Evolutionary conservation across 768 basidiomycete genomes (phyloP), one percentile per base, ranked within the genome.

Genomic region (Dioszegia crocea): DNA sequence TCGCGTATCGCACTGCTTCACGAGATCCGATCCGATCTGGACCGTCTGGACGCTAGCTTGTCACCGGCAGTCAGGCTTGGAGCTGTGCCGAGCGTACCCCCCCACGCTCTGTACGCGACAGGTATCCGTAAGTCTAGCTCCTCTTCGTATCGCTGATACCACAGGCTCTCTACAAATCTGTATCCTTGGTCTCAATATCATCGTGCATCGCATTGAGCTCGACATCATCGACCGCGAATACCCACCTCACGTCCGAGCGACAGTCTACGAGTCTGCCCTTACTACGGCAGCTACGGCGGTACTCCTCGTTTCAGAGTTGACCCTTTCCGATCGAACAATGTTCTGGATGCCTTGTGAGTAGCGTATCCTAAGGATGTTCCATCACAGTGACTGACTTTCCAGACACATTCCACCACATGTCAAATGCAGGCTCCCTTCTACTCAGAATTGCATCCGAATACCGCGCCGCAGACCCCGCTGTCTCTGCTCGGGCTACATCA

Each of bases 301-400:
- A 5, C 19, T 40, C 14, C 46, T 60, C 24, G 24, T 64, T 2
- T 50, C 46, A 41, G 49, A 44, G 21, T 41, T 64, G n/a, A 56
- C 59, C 1, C 23, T 43, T 4, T 24, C 30, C 21, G 62, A 64
- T 24, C 38, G 59, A 6, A 38, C 36, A 14, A 48, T 45, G 41
- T 64, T 60, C 33, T 64, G 62, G 62, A 60, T 64, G 59, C 62
- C 62, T 24, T 64, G 62, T 64, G 23, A 57, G 62, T 49, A 9
- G 26, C 3, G 10, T 33, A 17, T 49, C 33, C 45, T 49, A 24
- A 10, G 39, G 17, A n/a, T n/a, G n/a, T n/a, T n/a, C n/a, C n/a
- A n/a, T 26, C 8, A 29, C 21, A 30, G 36, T 6, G 17, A 24
- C 27, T 56, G 54, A 4, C 40, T 21, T 14, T 19, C 11, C 38